Base-by-base conservation (phyloP, 176 grass and related monocot species). In the Eragrostis curvula region DNA sequence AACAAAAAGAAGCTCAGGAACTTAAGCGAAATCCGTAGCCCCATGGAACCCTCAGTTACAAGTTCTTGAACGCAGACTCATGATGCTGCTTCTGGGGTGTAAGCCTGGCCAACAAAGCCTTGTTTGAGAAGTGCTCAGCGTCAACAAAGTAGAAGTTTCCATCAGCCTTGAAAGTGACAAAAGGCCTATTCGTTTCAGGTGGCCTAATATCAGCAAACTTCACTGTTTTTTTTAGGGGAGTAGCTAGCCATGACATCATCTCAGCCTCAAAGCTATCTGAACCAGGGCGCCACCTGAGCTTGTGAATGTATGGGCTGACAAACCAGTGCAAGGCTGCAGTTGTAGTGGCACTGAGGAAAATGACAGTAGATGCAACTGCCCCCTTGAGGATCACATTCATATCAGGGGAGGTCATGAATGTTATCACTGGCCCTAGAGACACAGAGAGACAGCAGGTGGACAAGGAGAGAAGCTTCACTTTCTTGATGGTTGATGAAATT, bases 311-410 rank as follows among this genome's bases (percentile, higher is more conserved):
- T 12, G 96, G 96, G 84, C 96, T 98, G 44, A 93, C 96, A 0
- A 98, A 98, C 96, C 93, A 98, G 65, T 98, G 96, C 63, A 98
- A 29, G 43, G 85, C 96, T 24, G 48, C 93, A 36, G 96, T 98
- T 9, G 96, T 98, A 5, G 90, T 86, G 73, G 96, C 96, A 28
- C 96, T 96, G 27, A 99, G 91, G 82, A 99, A 90, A 82, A 99
- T 99, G 68, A 99, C 90, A 0, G 93, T 99, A 52, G 93, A 86
- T 29, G 96, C 96, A 29, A 99, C 93, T 24, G 81, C 96, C 2
- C 96, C 96, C 86, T 99, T 96, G 66, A 96, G 85, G 79, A 99
- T 96, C 20, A 99, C 96, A 40, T 99, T 99, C 96, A 99, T 92
- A 18, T 82, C 84, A 4, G 96, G 96, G 6, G 93, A 99, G 23